Evolutionary conservation across 1,284 basidiomycete genomes (phyloP).

Genomic region (Malassezia brasiliensis): DNA sequence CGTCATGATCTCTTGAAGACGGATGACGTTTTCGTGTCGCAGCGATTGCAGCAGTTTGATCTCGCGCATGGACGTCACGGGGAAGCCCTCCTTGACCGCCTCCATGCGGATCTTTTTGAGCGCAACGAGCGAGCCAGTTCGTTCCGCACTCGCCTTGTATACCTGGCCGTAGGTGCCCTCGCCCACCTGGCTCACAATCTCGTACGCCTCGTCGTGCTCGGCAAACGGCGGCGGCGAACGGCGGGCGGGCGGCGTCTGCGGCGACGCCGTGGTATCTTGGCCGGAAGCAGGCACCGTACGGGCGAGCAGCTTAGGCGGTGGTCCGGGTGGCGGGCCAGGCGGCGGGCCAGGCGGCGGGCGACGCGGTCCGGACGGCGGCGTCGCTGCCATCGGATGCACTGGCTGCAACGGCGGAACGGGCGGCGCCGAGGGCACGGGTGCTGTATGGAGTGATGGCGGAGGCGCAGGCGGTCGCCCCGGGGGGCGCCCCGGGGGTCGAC

Average conservation of each 20-base stretch:
- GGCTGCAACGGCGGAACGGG: background rate
- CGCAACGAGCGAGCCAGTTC: conserved; percentile 69
- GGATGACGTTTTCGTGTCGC: conserved; percentile 77
- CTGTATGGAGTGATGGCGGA: too few species aligned
- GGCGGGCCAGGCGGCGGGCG: conserved; percentile 1
- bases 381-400: background rate
- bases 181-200: conserved; percentile 83
- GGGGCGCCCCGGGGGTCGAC: too few species aligned
- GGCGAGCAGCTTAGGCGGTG: background rate
- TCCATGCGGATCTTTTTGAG: conserved; percentile 98
- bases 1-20: conserved; percentile 94
- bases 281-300: background rate
- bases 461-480: too few species aligned
- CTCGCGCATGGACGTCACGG: conserved; percentile 96
- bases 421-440: too few species aligned
- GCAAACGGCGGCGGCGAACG: background rate
- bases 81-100: conserved; percentile 91
- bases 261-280: background rate
- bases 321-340: background rate
- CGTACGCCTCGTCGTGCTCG: conserved; percentile 57
- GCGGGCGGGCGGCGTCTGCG: background rate
- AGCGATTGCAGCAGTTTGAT: conserved; percentile 92
- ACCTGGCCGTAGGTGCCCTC: conserved; percentile 99
- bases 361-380: background rate
- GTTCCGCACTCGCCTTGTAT: conserved; percentile 83